phyloP scores from a whole-genome alignment of 805 yeast species.

The Blastobotrys parvus region DNA sequence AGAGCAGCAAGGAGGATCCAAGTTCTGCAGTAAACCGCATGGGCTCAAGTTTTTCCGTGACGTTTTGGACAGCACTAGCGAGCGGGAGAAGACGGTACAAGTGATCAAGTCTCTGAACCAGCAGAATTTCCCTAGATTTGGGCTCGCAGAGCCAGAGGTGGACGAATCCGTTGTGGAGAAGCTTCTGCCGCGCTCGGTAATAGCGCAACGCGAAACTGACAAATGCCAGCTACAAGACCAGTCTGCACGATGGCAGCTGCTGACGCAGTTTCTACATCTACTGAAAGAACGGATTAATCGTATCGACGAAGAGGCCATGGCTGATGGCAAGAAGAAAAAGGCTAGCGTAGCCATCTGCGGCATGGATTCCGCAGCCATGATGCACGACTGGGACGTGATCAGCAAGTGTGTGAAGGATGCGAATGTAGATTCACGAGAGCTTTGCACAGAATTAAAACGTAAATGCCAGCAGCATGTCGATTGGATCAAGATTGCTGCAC shows the following conservation, averaged over 20 bases:
- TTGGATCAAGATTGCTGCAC: slow-evolving; percentile 12
- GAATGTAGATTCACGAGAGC: slow-evolving; percentile 5
- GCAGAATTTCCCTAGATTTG: not conserved
- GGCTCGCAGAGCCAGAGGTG: not conserved
- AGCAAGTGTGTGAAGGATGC: not conserved
- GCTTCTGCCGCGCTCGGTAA: not conserved
- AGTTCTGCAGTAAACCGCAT: slow-evolving; percentile 70
- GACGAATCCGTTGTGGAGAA: not conserved
- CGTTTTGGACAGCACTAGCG: not conserved
- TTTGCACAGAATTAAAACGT: slow-evolving; percentile 16
- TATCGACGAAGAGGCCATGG: slow-evolving; percentile 16
- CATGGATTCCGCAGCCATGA: slow-evolving; percentile 11
- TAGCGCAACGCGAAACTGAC: not conserved
- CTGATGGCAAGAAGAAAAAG: slow-evolving; percentile 15
- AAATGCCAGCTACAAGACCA: slow-evolving; percentile 2
- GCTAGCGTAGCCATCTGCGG: slow-evolving; percentile 17
- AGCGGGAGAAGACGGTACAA: not conserved
- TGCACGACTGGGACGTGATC: slow-evolving; percentile 5
- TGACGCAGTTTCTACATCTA: slow-evolving; percentile 9
- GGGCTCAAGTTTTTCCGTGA: slow-evolving; percentile 37
- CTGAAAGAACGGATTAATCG: slow-evolving; percentile 18
- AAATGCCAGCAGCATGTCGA: slow-evolving; percentile 18
- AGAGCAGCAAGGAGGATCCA: slow-evolving; percentile 32
- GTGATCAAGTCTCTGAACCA: not conserved
- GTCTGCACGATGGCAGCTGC: slow-evolving; percentile 7